Conservation (phyloP, 768 basidiomycete genomes). For the Termitomyces sp. region DNA sequence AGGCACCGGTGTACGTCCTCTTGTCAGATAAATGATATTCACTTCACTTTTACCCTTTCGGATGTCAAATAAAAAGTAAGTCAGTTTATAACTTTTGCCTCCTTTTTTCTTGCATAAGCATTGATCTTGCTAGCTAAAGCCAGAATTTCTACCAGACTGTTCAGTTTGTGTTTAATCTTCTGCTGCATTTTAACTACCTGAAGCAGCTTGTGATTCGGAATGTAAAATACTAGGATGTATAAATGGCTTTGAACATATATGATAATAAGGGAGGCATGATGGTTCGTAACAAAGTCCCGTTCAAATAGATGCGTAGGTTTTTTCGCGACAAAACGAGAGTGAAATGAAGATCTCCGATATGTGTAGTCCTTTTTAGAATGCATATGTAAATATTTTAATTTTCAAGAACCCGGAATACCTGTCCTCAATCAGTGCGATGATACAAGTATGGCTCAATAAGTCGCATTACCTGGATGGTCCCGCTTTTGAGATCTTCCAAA, state of each 20-base stretch:
- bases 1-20: slow-evolving; percentile 36
- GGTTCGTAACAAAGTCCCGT: neutral
- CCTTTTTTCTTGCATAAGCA: neutral
- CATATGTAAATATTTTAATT: slow-evolving; percentile 11
- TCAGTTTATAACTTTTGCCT: neutral
- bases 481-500: slow-evolving; percentile 69
- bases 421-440: neutral
- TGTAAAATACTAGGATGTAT: slow-evolving; percentile 11
- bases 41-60: neutral
- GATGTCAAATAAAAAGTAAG: slow-evolving; percentile 2
- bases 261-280: neutral
- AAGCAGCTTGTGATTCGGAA: neutral
- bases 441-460: neutral
- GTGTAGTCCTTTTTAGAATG: neutral
- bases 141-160: neutral
- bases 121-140: neutral
- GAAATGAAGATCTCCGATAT: neutral
- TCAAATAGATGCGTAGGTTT: slow-evolving; percentile 1
- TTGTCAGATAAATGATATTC: slow-evolving; percentile 30
- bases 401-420: slow-evolving; percentile 37
- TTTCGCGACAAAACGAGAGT: neutral
- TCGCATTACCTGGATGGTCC: slow-evolving; percentile 60
- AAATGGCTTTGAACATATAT: neutral
- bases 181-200: neutral
- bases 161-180: neutral